Evolutionary conservation across 2,329 filamentous ascomycete genomes (phyloP), one percentile per base, ranked within the genome.

Genomic region (Xylariales sp.): DNA sequence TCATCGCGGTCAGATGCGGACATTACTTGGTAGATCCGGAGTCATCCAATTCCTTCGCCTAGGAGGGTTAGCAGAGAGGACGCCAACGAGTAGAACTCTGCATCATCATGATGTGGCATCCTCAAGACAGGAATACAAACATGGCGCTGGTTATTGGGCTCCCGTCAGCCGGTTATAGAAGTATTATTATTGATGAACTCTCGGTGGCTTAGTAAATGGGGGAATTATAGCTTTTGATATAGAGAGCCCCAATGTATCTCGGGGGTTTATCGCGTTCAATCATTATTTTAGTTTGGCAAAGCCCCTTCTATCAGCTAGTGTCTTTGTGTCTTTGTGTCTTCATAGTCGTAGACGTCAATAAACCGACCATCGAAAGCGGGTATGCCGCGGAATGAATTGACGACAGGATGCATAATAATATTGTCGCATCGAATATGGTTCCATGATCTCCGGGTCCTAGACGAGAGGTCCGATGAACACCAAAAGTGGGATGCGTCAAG

Each of bases 21-120:
- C 41, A 53, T 43, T n/a, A 36, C 58, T 54, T 54, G 45, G 60
- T 10, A 64, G 60, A 61, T 69, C 60, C 67, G 67, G 67, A 69
- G 50, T 46, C 55, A 64, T 5, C 53, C 36, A 56, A 59, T n/a
- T 58, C 56, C 46, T 61, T 63, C 39, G 49, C 60, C 56, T 18
- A 64, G 46, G 49, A 62, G 34, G 53, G 50, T 14, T 43, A 57
- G 30, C 10, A 53, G 32, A 53, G 30, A 3, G 65, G 39, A 16
- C 32, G 59, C 52, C 30, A 43, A 57, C 39, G 39, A 12, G 10
- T 10, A 28, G 39, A 64, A 41, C 23, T 34, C 18, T 41, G 30
- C 23, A 46, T 49, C 14, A 18, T 14, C 48, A 34, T 34, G 41
- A 5, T 12, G 28, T 34, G 39, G 36, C 9, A 50, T 52, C 28